Evolutionary conservation across 768 basidiomycete genomes (phyloP).

Genomic region (Boletus sensibilis): DNA sequence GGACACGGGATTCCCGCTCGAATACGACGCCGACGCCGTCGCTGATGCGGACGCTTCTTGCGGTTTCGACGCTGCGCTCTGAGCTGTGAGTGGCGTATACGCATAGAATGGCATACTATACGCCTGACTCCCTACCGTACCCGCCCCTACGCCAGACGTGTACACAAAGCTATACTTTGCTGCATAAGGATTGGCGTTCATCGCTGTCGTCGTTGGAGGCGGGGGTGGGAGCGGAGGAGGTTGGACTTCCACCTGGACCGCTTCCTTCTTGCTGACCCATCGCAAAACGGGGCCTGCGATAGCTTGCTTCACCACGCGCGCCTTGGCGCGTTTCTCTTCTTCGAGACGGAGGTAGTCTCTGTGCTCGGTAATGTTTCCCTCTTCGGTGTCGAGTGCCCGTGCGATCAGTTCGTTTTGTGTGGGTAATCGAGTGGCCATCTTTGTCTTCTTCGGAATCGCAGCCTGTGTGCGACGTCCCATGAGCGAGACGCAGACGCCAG

Average conservation of each 20-base stretch:
- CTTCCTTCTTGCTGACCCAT: constrained; percentile 68
- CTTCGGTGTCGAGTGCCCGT: constrained; percentile 82
- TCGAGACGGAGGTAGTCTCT: constrained; percentile 76
- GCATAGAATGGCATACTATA: constrained; percentile 29
- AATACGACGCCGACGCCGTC: not conserved
- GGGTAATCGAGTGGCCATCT: constrained; percentile 47
- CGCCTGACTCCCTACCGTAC: constrained; percentile 16
- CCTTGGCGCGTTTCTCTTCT: constrained; percentile 75
- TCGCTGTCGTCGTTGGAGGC: constrained; percentile 6
- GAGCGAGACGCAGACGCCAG: not conserved
- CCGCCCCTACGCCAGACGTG: not conserved
- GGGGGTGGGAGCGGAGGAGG: constrained; percentile 32
- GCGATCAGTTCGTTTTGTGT: constrained; percentile 87
- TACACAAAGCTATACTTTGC: constrained; percentile 21
- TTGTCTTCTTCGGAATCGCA: constrained; percentile 59
- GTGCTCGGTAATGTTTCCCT: constrained; percentile 78
- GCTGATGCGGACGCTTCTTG: not conserved
- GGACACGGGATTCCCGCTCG: not conserved
- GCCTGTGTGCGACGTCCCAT: constrained; percentile 38
- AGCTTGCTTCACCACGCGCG: constrained; percentile 55
- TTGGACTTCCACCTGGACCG: constrained; percentile 43
- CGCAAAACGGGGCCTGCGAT: constrained; percentile 67
- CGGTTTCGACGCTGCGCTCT: constrained; percentile 9
- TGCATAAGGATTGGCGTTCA: constrained; percentile 1
- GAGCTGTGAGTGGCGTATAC: constrained; percentile 18